Conservation (phyloP, 352 stramenopile genomes). For the Phytophthora megakarya region DNA sequence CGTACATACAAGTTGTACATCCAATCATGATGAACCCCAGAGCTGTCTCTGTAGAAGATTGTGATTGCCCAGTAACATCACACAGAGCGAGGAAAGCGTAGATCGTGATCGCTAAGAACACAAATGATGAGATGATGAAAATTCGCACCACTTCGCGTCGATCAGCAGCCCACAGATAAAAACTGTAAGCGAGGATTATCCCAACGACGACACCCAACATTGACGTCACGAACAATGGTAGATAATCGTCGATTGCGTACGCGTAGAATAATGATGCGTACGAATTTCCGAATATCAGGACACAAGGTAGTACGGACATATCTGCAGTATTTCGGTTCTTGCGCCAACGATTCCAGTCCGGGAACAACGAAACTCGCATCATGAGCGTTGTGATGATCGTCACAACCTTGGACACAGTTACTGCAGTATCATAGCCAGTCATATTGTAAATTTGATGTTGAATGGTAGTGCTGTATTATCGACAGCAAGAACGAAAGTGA, state of each 20-base stretch:
- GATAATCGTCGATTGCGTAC: conserved; percentile 22
- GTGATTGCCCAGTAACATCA: conserved; percentile 27
- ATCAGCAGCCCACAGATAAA: conserved; percentile 23
- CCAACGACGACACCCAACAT: conserved; percentile 27
- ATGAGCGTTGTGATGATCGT: conserved; percentile 39
- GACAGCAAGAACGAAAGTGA: conserved; percentile 17
- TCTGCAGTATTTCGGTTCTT: conserved; percentile 30
- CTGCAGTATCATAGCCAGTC: not conserved
- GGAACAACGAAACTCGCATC: conserved; percentile 40
- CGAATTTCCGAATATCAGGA: conserved; percentile 37
- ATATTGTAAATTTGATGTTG: conserved; percentile 3
- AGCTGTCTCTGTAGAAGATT: conserved; percentile 26
- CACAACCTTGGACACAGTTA: conserved; percentile 28
- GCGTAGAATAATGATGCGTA: conserved; percentile 34
- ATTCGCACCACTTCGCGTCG: conserved; percentile 12
- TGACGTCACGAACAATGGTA: conserved; percentile 33
- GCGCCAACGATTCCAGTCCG: conserved; percentile 37
- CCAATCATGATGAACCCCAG: conserved; percentile 51
- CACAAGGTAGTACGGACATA: conserved; percentile 31
- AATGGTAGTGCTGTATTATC: not conserved
- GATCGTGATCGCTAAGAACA: conserved; percentile 27
- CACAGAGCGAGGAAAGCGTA: conserved; percentile 37
- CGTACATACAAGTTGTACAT: conserved; percentile 52
- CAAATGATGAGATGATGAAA: not conserved
- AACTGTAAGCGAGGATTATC: conserved; percentile 20